These are phyloP conservation scores for Gillenia trifoliata DNA, from an alignment of 306 rosid genomes.

Conservation along the genomic window DNA sequence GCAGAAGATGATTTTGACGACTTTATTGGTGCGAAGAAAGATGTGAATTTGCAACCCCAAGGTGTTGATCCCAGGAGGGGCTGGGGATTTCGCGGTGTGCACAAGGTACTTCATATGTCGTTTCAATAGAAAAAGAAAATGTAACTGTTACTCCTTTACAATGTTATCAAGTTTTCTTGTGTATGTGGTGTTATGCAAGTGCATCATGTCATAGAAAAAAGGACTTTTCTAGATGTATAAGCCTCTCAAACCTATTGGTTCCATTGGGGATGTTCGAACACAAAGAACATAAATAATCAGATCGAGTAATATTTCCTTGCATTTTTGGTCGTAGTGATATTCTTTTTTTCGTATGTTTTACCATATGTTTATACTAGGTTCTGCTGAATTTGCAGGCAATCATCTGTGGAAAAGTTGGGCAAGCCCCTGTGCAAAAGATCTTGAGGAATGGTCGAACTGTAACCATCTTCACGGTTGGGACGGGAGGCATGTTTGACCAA, in stretches of 20 bases:
- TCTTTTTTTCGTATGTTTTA: no score
- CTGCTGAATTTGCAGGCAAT: slow-evolving; percentile 55
- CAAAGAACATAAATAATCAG: not conserved
- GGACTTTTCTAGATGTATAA: not conserved
- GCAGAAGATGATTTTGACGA: slow-evolving; percentile 38
- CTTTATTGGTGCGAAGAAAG: slow-evolving; percentile 40
- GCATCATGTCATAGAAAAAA: not conserved
- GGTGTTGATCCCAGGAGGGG: slow-evolving; percentile 86
- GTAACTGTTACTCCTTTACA: not conserved
- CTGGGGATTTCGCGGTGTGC: slow-evolving; percentile 95
- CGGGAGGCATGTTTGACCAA: slow-evolving; percentile 96
- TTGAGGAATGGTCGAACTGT: slow-evolving; percentile 76
- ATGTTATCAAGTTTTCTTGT: not conserved
- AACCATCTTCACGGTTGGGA: slow-evolving; percentile 91
- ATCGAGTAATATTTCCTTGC: no score
- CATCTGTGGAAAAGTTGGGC: slow-evolving; percentile 95
- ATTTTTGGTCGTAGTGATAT: no score
- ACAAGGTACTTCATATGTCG: slow-evolving; percentile 54
- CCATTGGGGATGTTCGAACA: not conserved
- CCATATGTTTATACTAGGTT: not conserved
- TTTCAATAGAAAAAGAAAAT: not conserved
- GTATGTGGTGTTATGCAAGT: not conserved
- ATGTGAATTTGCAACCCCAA: slow-evolving; percentile 43
- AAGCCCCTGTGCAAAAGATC: slow-evolving; percentile 87
- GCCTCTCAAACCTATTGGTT: not conserved